Evolutionary conservation across 495 filamentous ascomycete species (phyloP).

Genomic region (Haplographium delicatum): DNA sequence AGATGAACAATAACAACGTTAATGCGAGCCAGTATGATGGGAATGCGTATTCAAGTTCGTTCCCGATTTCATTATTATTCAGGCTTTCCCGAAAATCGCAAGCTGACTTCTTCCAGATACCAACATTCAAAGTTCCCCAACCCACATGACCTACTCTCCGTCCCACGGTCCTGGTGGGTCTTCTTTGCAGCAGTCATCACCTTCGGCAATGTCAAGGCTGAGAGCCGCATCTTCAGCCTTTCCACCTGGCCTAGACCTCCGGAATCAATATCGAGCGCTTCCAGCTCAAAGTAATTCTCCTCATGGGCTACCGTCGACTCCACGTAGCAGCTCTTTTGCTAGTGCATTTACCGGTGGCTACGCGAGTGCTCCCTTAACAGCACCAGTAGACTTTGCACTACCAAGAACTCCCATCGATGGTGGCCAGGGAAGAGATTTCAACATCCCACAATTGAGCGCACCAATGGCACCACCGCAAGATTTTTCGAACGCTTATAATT

Average conservation of each 20-base stretch:
- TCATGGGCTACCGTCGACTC: constrained; percentile 39
- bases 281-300: constrained; percentile 35
- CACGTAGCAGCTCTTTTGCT: constrained; percentile 25
- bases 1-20: constrained; percentile 32
- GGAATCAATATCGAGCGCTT: constrained; percentile 43
- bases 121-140: constrained; percentile 28
- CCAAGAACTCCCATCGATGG: constrained; percentile 39
- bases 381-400: constrained; percentile 48
- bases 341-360: constrained; percentile 32
- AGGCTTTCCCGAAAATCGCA: constrained; percentile 14
- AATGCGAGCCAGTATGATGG: constrained; percentile 43
- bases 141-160: constrained; percentile 42
- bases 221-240: constrained; percentile 22
- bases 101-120: constrained; percentile 7
- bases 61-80: constrained; percentile 18
- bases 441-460: constrained; percentile 50
- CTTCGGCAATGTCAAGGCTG: constrained; percentile 24
- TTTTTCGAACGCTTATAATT: constrained; percentile 31
- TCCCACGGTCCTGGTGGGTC: constrained; percentile 21
- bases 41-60: constrained; percentile 48
- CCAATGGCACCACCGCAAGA: constrained; percentile 49
- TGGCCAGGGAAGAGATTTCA: constrained; percentile 41
- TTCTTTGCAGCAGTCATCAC: constrained; percentile 18
- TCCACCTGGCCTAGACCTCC: constrained; percentile 28
- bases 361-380: constrained; percentile 46